Conservation (phyloP, 1,284 basidiomycete genomes). For the Phellinidium pouzarii region DNA sequence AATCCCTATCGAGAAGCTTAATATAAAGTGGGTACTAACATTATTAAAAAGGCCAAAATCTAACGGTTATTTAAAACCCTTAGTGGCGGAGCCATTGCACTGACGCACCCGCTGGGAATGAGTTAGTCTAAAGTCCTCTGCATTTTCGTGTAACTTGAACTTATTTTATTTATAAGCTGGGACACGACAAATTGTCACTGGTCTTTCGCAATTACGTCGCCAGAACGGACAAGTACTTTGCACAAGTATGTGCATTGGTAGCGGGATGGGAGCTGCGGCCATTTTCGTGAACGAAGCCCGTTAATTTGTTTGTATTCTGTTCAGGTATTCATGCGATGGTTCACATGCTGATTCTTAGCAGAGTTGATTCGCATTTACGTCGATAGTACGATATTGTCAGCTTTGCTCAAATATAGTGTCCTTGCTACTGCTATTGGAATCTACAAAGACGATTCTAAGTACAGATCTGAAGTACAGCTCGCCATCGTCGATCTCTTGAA, state of each 20-base stretch:
- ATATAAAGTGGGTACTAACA: constrained; percentile 59
- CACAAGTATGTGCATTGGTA: constrained; percentile 87
- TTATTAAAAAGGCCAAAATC: not conserved
- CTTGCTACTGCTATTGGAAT: no score
- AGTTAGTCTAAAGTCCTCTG: constrained; percentile 60
- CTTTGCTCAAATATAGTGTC: no score
- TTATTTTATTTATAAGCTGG: constrained; percentile 46
- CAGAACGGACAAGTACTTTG: constrained; percentile 60
- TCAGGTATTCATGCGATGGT: no score
- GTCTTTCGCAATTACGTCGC: constrained; percentile 70
- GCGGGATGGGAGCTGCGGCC: constrained; percentile 82
- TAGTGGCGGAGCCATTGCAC: constrained; percentile 83
- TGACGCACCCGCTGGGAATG: constrained; percentile 77
- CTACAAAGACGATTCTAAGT: no score
- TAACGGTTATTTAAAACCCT: not conserved
- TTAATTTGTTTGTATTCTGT: not conserved
- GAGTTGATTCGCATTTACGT: no score
- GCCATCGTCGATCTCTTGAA: no score
- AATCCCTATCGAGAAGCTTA: constrained; percentile 74
- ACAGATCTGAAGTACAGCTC: no score
- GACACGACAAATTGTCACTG: constrained; percentile 80
- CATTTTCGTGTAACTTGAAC: no score
- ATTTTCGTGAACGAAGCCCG: constrained; percentile 72
- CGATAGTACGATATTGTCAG: no score
- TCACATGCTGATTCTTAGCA: no score